Evolutionary conservation across 257 asterid species (phyloP), one percentile per base, ranked within the genome.

Genomic region (Scutellaria galericulata): DNA sequence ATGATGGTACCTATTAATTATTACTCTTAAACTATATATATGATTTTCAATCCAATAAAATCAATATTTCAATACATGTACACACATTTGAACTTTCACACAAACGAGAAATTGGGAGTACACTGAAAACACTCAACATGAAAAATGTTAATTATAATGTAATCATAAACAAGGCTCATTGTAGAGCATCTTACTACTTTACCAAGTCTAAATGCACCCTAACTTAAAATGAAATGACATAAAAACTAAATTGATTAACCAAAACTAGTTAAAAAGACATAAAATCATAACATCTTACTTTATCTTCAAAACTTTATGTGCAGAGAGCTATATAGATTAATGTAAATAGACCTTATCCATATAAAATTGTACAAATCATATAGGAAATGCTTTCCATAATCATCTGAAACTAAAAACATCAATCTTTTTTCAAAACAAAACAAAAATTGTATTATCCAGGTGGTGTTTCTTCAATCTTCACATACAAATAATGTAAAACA

Each of bases 251-350:
- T 14, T 59, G 52, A 51, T 39, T 3, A 44, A 5, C 27, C 13
- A 55, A n/a, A 54, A 39, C 54, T 56, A 62, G 70, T 70, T 52
- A 50, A 51, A 68, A 41, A 51, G 1, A 56, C 64, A 65, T n/a
- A 14, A 60, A 72, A 51, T 45, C 57, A 27, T 42, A 15, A 48
- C 47, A 27, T 12, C 7, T 47, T 24, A 13, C 22, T 27, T 66
- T 31, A n/a, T 62, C 10, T 66, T 31, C 59, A 65, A 7, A 46
- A 11, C 12, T 46, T 64, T 27, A 64, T 45, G 37, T 45, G 42
- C 54, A 18, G 27, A n/a, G 5, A 64, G 42, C 18, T 7, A 45
- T 64, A 64, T 9, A 18, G 35, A 40, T 24, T 6, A 5, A 44
- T 10, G 31, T 27, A 13, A 7, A 14, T 27, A 66, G 13, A 31